Evolutionary conservation across 306 rosid genomes (phyloP).

Genomic region (Prunus fruticosa): DNA sequence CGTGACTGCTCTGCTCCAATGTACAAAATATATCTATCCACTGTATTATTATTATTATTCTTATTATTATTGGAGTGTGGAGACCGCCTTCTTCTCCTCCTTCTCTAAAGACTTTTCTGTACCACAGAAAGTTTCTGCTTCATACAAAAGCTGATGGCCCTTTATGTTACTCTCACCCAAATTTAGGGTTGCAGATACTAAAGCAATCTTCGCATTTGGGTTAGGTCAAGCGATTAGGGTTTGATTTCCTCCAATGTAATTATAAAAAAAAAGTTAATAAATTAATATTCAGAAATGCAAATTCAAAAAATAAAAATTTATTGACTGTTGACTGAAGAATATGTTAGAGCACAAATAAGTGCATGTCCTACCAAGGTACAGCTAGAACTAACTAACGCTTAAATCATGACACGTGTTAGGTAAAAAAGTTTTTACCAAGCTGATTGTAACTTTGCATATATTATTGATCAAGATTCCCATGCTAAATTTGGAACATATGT

Average conservation of each 20-base stretch:
- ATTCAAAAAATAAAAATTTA: too few relatives aligned
- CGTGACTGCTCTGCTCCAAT: slow-evolving; percentile 73
- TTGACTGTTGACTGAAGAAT: background rate
- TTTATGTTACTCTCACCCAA: too few relatives aligned
- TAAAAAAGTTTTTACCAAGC: background rate
- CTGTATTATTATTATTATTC: slow-evolving; percentile 16
- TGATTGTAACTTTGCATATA: slow-evolving; percentile 13
- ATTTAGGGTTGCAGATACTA: too few relatives aligned
- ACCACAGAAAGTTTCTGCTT: slow-evolving; percentile 2
- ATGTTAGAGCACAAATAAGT: background rate
- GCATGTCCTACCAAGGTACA: background rate
- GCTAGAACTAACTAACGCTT: too few relatives aligned
- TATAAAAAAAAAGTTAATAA: too few relatives aligned
- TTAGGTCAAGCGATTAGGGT: too few relatives aligned
- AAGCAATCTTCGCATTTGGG: too few relatives aligned
- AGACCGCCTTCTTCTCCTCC: slow-evolving; percentile 24
- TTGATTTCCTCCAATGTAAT: too few relatives aligned
- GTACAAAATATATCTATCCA: slow-evolving; percentile 42
- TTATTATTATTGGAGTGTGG: background rate
- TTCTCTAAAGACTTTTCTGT: slow-evolving; percentile 10
- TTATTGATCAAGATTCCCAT: slow-evolving; percentile 32
- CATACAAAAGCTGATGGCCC: slow-evolving; percentile 31
- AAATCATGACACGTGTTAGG: background rate
- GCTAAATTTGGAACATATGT: slow-evolving; percentile 28
- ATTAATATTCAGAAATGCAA: too few relatives aligned